Evolutionary conservation across 1,284 basidiomycete species (phyloP).

Genomic region (Ustilago crameri): DNA sequence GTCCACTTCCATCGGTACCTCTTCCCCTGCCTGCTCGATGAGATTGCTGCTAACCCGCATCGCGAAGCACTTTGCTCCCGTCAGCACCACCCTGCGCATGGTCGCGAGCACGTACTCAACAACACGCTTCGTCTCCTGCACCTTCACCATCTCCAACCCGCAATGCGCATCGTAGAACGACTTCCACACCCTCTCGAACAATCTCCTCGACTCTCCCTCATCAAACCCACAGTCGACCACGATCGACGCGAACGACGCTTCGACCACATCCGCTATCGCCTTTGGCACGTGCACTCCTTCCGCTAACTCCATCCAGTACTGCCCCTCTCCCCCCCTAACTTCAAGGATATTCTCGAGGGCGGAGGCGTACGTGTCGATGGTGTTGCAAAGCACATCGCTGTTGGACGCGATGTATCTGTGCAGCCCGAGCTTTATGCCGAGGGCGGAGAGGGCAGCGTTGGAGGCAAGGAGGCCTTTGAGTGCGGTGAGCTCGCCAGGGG

Average conservation of each 20-base stretch:
- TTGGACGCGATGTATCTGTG: constrained; percentile 23
- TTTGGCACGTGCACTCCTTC: constrained; percentile 17
- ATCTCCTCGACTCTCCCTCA: neutral
- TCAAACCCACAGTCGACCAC: constrained; percentile 53
- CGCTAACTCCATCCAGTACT: constrained; percentile 29
- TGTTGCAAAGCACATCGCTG: constrained; percentile 4
- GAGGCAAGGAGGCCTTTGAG: constrained; percentile 34
- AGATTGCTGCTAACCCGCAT: neutral
- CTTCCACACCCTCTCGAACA: constrained; percentile 36
- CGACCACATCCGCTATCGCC: constrained; percentile 50
- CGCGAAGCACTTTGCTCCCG: neutral
- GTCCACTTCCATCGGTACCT: neutral
- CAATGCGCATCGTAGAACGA: constrained; percentile 36
- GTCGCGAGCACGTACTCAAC: constrained; percentile 3
- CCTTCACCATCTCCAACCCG: constrained; percentile 8
- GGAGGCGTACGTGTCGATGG: constrained; percentile 3
- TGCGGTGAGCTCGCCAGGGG: constrained; percentile 44
- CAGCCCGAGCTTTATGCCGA: neutral
- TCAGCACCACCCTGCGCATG: neutral
- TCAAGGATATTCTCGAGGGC: neutral
- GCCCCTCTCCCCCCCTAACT: too few relatives aligned
- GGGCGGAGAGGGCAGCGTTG: constrained; percentile 3
- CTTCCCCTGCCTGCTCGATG: neutral
- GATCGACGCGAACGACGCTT: constrained; percentile 43
- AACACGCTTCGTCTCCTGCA: constrained; percentile 14